A percentile compares a stretch with the other conserved stretches of the same genome.
Conservation (phyloP, 208 protist genomes). For the Trypanosoma conorhini region DNA sequence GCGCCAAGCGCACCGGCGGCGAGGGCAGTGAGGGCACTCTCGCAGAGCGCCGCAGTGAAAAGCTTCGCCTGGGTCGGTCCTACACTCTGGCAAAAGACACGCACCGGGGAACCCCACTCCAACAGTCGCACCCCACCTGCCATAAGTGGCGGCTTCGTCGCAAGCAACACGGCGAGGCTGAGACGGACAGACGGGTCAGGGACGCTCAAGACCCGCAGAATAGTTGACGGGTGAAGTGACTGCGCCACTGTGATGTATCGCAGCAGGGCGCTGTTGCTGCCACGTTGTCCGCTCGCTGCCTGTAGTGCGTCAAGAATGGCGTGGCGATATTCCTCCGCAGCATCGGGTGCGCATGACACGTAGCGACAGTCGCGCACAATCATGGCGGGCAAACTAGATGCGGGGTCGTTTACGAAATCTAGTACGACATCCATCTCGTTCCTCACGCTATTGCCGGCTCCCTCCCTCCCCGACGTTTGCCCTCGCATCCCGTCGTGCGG, state of each 20-base stretch:
- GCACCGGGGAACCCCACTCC: slow-evolving; percentile 19
- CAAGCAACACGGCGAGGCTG: slow-evolving; percentile 31
- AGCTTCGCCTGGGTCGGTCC: slow-evolving; percentile 35
- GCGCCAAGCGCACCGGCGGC: slow-evolving; percentile 58
- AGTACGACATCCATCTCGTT: slow-evolving; percentile 16
- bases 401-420: not conserved
- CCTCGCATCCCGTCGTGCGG: not conserved
- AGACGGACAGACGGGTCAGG: slow-evolving; percentile 5
- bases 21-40: slow-evolving; percentile 43
- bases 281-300: not conserved
- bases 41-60: slow-evolving; percentile 45
- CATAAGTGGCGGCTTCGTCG: slow-evolving; percentile 42
- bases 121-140: slow-evolving; percentile 34
- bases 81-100: slow-evolving; percentile 3
- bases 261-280: slow-evolving; percentile 13
- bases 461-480: not conserved
- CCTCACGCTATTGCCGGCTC: not conserved
- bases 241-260: slow-evolving; percentile 61
- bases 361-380: slow-evolving; percentile 41
- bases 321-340: slow-evolving; percentile 21
- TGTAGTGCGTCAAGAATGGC: slow-evolving; percentile 31
- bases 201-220: slow-evolving; percentile 35
- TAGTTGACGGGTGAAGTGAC: slow-evolving; percentile 69
- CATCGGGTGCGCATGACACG: slow-evolving; percentile 4
- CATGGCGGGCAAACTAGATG: not conserved